phyloP scores from a whole-genome alignment of 2,329 filamentous ascomycete genomes.

The Botrytis paeoniae region DNA sequence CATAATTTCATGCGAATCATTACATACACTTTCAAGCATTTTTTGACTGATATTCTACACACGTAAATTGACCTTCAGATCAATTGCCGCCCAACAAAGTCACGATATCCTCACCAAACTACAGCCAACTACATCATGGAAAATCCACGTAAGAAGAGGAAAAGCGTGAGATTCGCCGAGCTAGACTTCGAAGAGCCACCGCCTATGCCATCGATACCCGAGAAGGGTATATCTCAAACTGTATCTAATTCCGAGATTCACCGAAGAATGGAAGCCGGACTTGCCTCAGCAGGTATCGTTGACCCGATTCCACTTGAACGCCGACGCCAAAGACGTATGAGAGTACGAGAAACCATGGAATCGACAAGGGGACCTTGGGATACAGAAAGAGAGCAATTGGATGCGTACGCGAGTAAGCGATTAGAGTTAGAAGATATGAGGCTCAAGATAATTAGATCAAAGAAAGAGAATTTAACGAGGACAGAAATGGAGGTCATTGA shows the following conservation, averaged over 20 bases:
- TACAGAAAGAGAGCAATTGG: neutral
- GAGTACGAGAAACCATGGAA: neutral
- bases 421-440: neutral
- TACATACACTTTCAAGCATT: neutral
- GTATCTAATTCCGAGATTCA: neutral
- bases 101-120: neutral
- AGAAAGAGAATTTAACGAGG: neutral
- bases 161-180: neutral
- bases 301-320: neutral
- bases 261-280: neutral
- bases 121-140: neutral
- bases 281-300: neutral
- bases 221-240: neutral
- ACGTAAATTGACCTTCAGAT: neutral
- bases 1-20: rapidly evolving
- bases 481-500: neutral
- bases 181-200: neutral
- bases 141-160: neutral
- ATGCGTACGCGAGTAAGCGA: neutral
- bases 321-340: neutral
- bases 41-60: neutral
- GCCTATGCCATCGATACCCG: neutral
- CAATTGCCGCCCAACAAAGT: neutral
- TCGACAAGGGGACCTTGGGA: neutral
- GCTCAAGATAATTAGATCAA: no score